Evolutionary conservation across 1,139 yeast species (phyloP), one percentile per base, ranked within the genome.

Genomic region (Yamadazyma sp.): DNA sequence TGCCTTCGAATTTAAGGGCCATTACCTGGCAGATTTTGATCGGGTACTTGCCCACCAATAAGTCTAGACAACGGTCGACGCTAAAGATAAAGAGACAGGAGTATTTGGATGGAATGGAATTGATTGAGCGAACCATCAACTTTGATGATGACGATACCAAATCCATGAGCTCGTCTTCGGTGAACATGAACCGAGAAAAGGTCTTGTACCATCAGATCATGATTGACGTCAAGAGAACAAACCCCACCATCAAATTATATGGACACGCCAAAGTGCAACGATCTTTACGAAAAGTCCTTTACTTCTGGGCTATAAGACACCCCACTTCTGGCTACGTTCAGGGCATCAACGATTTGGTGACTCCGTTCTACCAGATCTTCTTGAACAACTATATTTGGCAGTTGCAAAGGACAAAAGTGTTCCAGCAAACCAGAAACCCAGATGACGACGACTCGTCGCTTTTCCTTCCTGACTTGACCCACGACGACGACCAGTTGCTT

Each of bases 291-390:
- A 80, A 86, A 47, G 81, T 94, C 13, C 64, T 92, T 36, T 94
- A 88, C 53, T 68, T 92, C 24, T 92, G 99, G 99, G 96, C 98
- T 0, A 82, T 92, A 15, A 76, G 98, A 45, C 98, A 94, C 56
- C 98, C 99, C 1, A 97, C 97, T 3, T 82, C 94, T 56, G 99
- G 99, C 3, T 92, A 92, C 60, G 99, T 92, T n/a, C 99, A 92
- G 62, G 99, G 99, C 20, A 94, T 92, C 41, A 92, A 92, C 58
- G 99, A 92, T 61, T 71, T 92, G 40, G 89, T 84, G 13, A 92
- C 97, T 0, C 98, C 99, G 1, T 89, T 94, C 58, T 90, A 77
- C 60, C 96, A 92, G 59, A 83, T 92, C 0, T 92, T 92, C 55
- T 61, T 94, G 37, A 72, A 81, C 3, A 82, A 83, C 44, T 90